Evolutionary conservation across 2,329 filamentous ascomycete species (phyloP).

Genomic region (Trichoderma guizhouense): DNA sequence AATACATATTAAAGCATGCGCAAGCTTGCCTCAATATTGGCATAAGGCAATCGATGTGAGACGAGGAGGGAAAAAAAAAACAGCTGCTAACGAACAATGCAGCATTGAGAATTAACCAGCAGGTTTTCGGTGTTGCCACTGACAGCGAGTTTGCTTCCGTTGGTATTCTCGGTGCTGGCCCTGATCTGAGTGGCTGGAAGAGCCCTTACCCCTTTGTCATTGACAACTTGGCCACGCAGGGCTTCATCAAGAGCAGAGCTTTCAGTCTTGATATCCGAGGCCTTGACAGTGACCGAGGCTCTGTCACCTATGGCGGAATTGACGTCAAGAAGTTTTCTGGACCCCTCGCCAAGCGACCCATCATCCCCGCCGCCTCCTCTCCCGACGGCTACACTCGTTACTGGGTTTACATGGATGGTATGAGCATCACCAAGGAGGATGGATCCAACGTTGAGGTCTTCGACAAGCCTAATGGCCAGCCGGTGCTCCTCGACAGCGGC

Average conservation of each 20-base stretch:
- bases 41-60: background rate
- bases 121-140: conserved; percentile 37
- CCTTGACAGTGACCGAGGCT: conserved; percentile 30
- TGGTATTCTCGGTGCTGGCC: conserved; percentile 37
- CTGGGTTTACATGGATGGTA: conserved; percentile 40
- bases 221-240: conserved; percentile 34
- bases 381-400: conserved; percentile 38
- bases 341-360: conserved; percentile 51
- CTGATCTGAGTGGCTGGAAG: conserved; percentile 33
- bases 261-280: conserved; percentile 36
- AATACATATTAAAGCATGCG: background rate
- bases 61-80: no score
- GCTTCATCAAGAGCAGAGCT: conserved; percentile 37
- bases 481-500: conserved; percentile 63
- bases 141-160: conserved; percentile 29
- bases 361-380: conserved; percentile 43
- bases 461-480: conserved; percentile 32
- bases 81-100: background rate
- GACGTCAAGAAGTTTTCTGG: conserved; percentile 55
- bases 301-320: conserved; percentile 53
- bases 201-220: conserved; percentile 35
- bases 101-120: conserved; percentile 33
- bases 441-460: conserved; percentile 45
- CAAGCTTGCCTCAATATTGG: background rate
- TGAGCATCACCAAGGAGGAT: conserved; percentile 34